A percentile compares a stretch with the other conserved stretches of the same genome.
Conservation (phyloP, 1,284 basidiomycete species). For the Cerioporus squamosus region DNA sequence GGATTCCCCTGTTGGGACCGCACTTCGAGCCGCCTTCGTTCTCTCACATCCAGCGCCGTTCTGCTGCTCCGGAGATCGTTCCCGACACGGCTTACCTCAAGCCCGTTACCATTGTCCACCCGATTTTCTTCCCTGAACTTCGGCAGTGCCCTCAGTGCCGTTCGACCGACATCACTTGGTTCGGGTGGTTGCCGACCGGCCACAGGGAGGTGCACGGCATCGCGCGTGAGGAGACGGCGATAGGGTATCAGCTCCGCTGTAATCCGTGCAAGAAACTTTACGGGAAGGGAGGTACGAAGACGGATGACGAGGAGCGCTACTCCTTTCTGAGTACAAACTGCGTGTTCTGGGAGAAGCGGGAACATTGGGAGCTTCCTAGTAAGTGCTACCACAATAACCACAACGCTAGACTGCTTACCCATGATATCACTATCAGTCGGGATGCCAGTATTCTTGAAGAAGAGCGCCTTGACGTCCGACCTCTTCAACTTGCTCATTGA, state of each 20-base stretch:
- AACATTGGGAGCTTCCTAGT: conserved; percentile 1
- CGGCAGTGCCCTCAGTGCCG: conserved; percentile 12
- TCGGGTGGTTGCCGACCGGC: conserved; percentile 16
- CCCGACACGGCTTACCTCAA: conserved; percentile 17
- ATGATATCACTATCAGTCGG: too few species aligned
- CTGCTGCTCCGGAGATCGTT: too few species aligned
- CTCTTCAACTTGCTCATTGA: too few species aligned
- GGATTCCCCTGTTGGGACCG: too few species aligned
- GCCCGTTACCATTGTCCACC: conserved; percentile 20
- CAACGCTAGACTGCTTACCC: too few species aligned
- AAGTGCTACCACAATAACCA: too few species aligned
- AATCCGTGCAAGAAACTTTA: conserved; percentile 4
- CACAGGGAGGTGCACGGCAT: conserved; percentile 21
- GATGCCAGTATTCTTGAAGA: too few species aligned
- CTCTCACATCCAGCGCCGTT: too few species aligned
- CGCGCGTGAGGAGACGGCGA: conserved; percentile 10
- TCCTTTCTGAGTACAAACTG: background rate
- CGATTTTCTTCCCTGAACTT: background rate
- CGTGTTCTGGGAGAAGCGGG: background rate
- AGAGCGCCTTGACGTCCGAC: too few species aligned
- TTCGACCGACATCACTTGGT: background rate
- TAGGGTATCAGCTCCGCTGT: conserved; percentile 22
- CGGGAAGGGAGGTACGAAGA: too few species aligned
- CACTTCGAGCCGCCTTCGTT: too few species aligned
- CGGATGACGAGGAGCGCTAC: background rate